Conservation (phyloP, 2,329 filamentous ascomycete species). For the Pseudogymnoascus sp. region DNA sequence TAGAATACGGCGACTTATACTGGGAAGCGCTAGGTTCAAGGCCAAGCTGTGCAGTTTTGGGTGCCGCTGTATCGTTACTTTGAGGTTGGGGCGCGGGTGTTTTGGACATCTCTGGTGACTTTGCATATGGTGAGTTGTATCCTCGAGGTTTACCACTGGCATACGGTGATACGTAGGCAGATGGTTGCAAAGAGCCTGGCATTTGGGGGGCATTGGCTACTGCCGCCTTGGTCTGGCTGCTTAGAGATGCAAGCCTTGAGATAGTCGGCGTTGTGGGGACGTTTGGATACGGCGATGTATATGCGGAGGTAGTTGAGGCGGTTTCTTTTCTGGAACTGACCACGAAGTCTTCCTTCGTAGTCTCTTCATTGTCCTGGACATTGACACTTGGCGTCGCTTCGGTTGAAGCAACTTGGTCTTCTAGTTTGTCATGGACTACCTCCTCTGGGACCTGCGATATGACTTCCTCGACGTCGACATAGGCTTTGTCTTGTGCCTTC, state of each 20-base stretch:
- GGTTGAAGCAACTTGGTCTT: background rate
- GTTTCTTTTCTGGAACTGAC: background rate
- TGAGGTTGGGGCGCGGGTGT: background rate
- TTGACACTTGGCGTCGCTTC: background rate
- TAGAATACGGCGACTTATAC: constrained; percentile 10
- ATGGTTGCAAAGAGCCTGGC: background rate
- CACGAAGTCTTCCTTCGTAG: background rate
- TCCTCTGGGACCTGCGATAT: constrained; percentile 4
- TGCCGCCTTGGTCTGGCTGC: background rate
- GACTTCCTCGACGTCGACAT: constrained; percentile 10
- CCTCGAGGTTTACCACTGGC: background rate
- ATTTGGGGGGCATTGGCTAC: background rate
- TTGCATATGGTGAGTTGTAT: background rate
- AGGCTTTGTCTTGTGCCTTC: constrained; percentile 12
- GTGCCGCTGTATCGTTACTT: background rate
- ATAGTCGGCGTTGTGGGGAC: background rate
- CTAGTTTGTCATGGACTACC: background rate
- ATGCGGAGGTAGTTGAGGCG: background rate
- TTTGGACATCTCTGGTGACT: background rate
- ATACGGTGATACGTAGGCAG: background rate
- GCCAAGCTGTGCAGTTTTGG: background rate
- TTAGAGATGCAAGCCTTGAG: background rate
- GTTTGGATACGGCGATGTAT: background rate
- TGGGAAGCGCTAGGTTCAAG: background rate
- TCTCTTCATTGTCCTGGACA: background rate